Base-by-base conservation (phyloP, 768 basidiomycete species). In the Agrocybe praecox region DNA sequence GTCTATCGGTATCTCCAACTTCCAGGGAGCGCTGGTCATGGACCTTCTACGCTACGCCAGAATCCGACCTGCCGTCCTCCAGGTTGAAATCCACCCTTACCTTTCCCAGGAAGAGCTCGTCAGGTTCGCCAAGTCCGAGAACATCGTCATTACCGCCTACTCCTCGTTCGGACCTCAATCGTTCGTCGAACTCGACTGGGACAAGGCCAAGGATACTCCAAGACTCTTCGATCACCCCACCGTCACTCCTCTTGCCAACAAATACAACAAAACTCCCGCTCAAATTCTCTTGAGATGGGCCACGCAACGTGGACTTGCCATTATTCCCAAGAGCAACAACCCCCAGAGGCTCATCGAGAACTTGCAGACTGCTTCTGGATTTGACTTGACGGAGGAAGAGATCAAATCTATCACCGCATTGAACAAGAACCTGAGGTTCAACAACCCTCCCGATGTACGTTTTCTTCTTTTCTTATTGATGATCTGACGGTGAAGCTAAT, bases 1-100 rank as follows among this genome's bases (percentile, higher is more conserved):
- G 77, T 89, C 93, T 67, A 92, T 96, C 62, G 94, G 92, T 55
- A 66, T 52, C 58, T 93, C 90, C 66, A 94, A 94, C 76, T 87
- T 82, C 74, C 80, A 82, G 62, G 90, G 89, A 9, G 77, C 83
- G 11, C 69, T 93, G 51, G 77, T 95, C 63, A 74, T 88, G 46
- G 94, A 95, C 64, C 77, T 94, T 53, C 74, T 90, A 50, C 87
- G 86, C 57, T 94, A 94, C 67, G 92, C 92, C 50, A 84, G 85
- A 61, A 78, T 88, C 61, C 74, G 80, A n/a, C 88, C 89, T 17
- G 84, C 83, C 33, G 79, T 84, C 15, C 85, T 90, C 63, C 89
- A 91, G 67, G 80, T 88, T 18, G 84, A 87, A 71, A 70, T 85
- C 2, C 91, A 93, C 69, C 89, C 89, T 4, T 88, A 86, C 70